A percentile compares a stretch with the other conserved stretches of the same genome.
phyloP scores from a whole-genome alignment of 768 basidiomycete genomes.

The Candolleomyces eurysporus region DNA sequence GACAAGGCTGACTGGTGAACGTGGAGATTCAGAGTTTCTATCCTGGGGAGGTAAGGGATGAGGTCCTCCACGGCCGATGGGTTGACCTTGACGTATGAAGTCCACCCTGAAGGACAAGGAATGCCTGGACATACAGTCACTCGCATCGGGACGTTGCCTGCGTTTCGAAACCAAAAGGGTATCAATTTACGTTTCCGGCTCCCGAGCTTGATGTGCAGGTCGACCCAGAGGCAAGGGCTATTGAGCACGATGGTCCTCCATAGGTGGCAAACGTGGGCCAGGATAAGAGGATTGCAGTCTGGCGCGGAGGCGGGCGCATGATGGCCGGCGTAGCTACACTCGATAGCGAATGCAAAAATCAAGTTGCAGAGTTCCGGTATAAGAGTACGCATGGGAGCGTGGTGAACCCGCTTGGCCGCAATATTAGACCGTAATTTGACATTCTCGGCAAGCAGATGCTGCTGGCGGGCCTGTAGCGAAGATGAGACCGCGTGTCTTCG shows the following conservation, averaged over 20 bases:
- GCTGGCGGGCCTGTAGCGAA: neutral
- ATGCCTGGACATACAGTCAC: conserved; percentile 14
- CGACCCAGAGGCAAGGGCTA: conserved; percentile 18
- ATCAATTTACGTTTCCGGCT: conserved; percentile 4
- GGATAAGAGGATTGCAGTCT: conserved; percentile 11
- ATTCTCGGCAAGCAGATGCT: neutral
- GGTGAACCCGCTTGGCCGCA: conserved; percentile 11
- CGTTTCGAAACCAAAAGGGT: conserved; percentile 15
- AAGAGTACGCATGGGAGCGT: conserved; percentile 17
- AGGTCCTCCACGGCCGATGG: conserved; percentile 11
- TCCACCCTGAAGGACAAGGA: neutral
- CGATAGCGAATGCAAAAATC: conserved; percentile 18
- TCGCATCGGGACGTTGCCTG: conserved; percentile 16
- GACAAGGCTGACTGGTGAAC: conserved; percentile 14
- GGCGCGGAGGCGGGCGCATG: conserved; percentile 4
- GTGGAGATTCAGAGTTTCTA: conserved; percentile 13
- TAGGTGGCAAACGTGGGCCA: conserved; percentile 19
- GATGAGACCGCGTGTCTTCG: neutral
- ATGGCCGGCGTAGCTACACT: conserved; percentile 7
- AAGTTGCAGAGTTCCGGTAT: conserved; percentile 18
- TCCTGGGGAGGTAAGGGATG: conserved; percentile 14
- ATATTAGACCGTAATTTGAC: conserved; percentile 15
- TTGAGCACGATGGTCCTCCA: conserved; percentile 18
- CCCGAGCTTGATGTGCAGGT: conserved; percentile 14
- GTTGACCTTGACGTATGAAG: conserved; percentile 5